Percentiles rank a stretch among this genome's conserved stretches.
Conservation (phyloP, 2,329 filamentous ascomycete species). For the Hymenoscyphus fructigenus region DNA sequence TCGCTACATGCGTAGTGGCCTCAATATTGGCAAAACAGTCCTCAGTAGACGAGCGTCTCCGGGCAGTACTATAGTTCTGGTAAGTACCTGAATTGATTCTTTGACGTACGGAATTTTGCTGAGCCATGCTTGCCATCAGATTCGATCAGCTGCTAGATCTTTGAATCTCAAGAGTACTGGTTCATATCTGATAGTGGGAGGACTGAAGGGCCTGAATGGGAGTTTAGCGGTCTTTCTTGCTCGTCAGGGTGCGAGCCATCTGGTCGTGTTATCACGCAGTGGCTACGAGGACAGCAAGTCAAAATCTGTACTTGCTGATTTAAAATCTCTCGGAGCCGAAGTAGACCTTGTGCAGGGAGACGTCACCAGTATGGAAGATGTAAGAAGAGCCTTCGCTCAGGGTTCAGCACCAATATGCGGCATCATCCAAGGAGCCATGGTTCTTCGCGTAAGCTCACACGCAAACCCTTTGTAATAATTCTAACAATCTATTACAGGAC, state of each 20-base stretch:
- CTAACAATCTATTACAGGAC: not conserved
- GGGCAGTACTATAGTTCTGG: no score
- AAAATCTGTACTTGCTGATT: not conserved
- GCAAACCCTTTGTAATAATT: not conserved
- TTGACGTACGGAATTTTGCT: no score
- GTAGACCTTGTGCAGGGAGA: slow-evolving; percentile 42
- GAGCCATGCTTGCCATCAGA: no score
- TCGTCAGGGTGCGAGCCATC: not conserved
- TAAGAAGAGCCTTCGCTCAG: not conserved
- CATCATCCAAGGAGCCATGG: slow-evolving; percentile 48
- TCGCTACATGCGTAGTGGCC: slow-evolving; percentile 40
- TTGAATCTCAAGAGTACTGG: slow-evolving; percentile 12
- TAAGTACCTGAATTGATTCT: no score
- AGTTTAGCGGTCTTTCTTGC: slow-evolving; percentile 17
- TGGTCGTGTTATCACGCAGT: slow-evolving; percentile 11
- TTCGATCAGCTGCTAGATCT: slow-evolving; percentile 2
- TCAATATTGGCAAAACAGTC: slow-evolving; percentile 45
- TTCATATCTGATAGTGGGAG: slow-evolving; percentile 28
- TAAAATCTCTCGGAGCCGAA: slow-evolving; percentile 42
- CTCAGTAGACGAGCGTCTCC: slow-evolving; percentile 19
- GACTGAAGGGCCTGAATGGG: slow-evolving; percentile 25
- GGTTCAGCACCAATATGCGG: slow-evolving; percentile 40
- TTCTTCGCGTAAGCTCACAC: slow-evolving; percentile 28
- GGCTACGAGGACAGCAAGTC: not conserved
- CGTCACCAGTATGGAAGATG: slow-evolving; percentile 19